phyloP scores from a whole-genome alignment of 2,329 filamentous ascomycete species.

The Talaromyces rugulosus region DNA sequence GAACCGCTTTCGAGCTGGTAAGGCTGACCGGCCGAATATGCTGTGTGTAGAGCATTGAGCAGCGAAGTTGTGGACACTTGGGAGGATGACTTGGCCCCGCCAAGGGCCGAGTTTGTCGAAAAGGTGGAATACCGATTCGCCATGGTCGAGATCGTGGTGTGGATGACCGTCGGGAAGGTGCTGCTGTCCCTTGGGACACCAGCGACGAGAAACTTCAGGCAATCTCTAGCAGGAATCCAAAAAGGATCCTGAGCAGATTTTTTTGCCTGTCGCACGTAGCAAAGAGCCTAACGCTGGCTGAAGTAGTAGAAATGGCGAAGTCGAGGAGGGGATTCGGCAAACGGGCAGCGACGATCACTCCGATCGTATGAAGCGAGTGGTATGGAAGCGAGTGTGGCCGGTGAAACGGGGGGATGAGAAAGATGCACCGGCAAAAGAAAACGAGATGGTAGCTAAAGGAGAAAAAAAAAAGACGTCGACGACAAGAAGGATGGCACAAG shows the following conservation, averaged over 20 bases:
- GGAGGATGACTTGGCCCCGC: slow-evolving; percentile 46
- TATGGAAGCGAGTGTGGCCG: slow-evolving; percentile 9
- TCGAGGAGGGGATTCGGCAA: neutral
- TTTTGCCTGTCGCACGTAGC: neutral
- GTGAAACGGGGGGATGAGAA: neutral
- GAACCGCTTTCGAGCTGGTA: slow-evolving; percentile 85
- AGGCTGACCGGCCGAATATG: slow-evolving; percentile 76
- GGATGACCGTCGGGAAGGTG: neutral
- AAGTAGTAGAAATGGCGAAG: neutral
- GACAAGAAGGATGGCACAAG: neutral
- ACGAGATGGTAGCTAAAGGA: neutral
- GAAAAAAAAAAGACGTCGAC: slow-evolving; percentile 1
- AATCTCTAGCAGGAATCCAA: neutral
- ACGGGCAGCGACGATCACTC: neutral
- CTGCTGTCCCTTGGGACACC: slow-evolving; percentile 7
- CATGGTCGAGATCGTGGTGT: slow-evolving; percentile 33
- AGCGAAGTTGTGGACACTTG: slow-evolving; percentile 91
- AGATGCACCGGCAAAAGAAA: slow-evolving; percentile 3
- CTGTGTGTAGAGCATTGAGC: slow-evolving; percentile 85
- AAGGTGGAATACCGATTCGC: slow-evolving; percentile 60
- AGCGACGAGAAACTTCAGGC: neutral
- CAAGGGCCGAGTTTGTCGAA: slow-evolving; percentile 56
- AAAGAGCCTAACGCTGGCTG: neutral
- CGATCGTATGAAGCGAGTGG: neutral
- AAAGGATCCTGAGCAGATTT: neutral